These are phyloP conservation scores for Candolleomyces aberdarensis DNA, from an alignment of 768 basidiomycete genomes.

Conservation along the genomic window DNA sequence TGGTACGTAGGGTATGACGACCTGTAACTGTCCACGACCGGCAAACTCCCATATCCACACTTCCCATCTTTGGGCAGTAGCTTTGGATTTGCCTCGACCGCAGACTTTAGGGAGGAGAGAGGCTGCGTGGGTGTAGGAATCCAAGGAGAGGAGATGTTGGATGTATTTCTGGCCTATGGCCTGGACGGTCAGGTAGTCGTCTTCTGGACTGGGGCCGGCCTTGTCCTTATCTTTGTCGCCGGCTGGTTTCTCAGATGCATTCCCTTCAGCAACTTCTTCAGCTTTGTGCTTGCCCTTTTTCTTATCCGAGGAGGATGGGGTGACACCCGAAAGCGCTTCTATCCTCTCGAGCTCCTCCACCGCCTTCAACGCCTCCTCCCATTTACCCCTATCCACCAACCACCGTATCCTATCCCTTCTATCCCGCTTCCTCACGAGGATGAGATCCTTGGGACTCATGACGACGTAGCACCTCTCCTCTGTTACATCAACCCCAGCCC, in stretches of 20 bases:
- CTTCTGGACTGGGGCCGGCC: conserved; percentile 21
- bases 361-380: conserved; percentile 85
- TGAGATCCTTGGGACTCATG: conserved; percentile 80
- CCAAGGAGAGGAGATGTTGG: conserved; percentile 77
- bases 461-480: conserved; percentile 69
- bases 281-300: neutral
- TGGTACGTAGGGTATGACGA: conserved; percentile 87
- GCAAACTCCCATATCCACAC: conserved; percentile 92
- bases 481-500: conserved; percentile 24
- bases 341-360: conserved; percentile 63
- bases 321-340: conserved; percentile 20
- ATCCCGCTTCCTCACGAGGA: conserved; percentile 86
- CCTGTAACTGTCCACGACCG: conserved; percentile 75
- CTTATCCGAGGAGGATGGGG: conserved; percentile 1
- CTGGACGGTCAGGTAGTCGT: conserved; percentile 46
- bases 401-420: conserved; percentile 86
- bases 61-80: conserved; percentile 85
- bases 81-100: conserved; percentile 29
- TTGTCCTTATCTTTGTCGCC: conserved; percentile 6
- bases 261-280: neutral
- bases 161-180: conserved; percentile 87
- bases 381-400: conserved; percentile 82
- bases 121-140: conserved; percentile 80
- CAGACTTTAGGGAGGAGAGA: conserved; percentile 82
- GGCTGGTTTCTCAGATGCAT: neutral